These are phyloP conservation scores for Pogostemon cablin DNA, from an alignment of 257 asterid genomes.

Conservation along the genomic window DNA sequence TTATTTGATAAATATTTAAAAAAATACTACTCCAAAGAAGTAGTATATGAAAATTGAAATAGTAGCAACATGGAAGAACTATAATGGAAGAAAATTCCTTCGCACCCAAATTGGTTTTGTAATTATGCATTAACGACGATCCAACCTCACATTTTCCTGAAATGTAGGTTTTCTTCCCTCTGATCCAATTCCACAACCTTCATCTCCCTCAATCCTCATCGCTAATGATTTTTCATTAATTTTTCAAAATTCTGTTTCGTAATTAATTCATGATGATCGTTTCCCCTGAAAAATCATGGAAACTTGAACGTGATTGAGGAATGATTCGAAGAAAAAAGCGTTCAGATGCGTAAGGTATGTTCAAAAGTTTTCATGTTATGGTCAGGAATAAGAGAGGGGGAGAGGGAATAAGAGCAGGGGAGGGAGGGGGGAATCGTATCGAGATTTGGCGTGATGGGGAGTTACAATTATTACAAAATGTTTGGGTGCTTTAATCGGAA, in stretches of 20 bases:
- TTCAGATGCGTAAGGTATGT: conserved; percentile 25
- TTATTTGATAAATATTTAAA: too few species aligned
- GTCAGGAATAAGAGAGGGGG: conserved; percentile 10
- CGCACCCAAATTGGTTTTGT: conserved; percentile 1
- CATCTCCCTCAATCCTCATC: conserved; percentile 6
- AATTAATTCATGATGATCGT: conserved; percentile 17
- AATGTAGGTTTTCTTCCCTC: conserved; percentile 43
- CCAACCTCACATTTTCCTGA: conserved; percentile 52
- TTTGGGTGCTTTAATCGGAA: conserved; percentile 90
- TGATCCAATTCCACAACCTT: conserved; percentile 29
- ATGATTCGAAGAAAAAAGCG: conserved; percentile 3
- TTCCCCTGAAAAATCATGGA: conserved; percentile 14
- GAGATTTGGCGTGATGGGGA: conserved; percentile 57
- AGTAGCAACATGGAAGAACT: background rate
- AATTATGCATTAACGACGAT: conserved; percentile 24
- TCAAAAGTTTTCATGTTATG: background rate
- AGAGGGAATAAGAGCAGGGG: background rate
- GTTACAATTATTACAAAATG: conserved; percentile 89
- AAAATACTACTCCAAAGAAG: background rate
- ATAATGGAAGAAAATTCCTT: background rate
- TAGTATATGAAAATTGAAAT: background rate
- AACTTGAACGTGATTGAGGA: conserved; percentile 8
- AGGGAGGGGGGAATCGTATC: background rate
- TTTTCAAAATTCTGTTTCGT: background rate
- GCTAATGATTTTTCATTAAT: conserved; percentile 5